A percentile compares a stretch with the other conserved stretches of the same genome.
Evolutionary conservation across 805 yeast species (phyloP).

Genomic region (Yarrowia hollandica): DNA sequence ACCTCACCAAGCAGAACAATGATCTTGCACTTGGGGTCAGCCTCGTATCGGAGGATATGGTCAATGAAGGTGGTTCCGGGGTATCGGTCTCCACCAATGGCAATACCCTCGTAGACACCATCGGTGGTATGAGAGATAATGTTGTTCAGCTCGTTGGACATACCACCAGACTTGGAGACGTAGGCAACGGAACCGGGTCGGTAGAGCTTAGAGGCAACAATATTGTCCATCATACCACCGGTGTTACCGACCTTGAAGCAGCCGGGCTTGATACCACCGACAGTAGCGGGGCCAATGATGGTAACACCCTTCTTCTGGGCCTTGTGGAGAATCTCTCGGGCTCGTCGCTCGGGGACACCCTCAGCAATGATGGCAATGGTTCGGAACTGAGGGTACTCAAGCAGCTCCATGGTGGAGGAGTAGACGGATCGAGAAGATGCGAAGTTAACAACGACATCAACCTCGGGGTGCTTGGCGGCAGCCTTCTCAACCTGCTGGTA

Average conservation of each 20-base stretch:
- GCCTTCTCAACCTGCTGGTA: constrained; percentile 48
- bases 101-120: constrained; percentile 58
- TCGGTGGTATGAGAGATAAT: constrained; percentile 48
- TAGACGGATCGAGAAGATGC: constrained; percentile 51
- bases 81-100: constrained; percentile 74
- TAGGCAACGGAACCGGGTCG: constrained; percentile 51
- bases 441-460: constrained; percentile 51
- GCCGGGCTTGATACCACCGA: constrained; percentile 53
- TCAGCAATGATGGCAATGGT: constrained; percentile 52
- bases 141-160: constrained; percentile 52
- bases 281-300: constrained; percentile 52
- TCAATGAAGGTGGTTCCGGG: constrained; percentile 72
- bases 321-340: constrained; percentile 48
- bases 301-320: constrained; percentile 49
- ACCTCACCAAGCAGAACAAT: constrained; percentile 67
- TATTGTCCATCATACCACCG: constrained; percentile 54
- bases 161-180: constrained; percentile 52
- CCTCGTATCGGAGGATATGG: constrained; percentile 63
- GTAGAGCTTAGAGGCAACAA: constrained; percentile 50
- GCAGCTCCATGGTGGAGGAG: constrained; percentile 50
- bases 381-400: constrained; percentile 49
- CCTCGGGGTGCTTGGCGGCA: constrained; percentile 48
- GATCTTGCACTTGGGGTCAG: constrained; percentile 65
- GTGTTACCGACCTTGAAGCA: constrained; percentile 52
- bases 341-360: constrained; percentile 53